A percentile compares a stretch with the other conserved stretches of the same genome.
Conservation (phyloP, 164 flowering plant genomes). For the Annona cherimola region DNA sequence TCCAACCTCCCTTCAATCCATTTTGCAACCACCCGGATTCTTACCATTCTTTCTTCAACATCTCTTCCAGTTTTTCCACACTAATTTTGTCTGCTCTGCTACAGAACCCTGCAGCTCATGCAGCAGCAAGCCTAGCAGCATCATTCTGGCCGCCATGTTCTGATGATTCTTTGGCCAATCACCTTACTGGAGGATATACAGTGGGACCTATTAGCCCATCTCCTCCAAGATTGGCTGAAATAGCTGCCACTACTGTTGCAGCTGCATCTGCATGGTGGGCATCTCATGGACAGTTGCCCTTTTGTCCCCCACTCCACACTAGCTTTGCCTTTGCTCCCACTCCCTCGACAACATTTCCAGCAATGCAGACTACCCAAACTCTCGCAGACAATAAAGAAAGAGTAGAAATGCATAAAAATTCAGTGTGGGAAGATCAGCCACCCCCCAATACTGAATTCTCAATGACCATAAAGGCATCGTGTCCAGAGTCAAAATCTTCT, state of each 20-base stretch:
- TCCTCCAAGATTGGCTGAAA: conserved; percentile 60
- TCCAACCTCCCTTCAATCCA: conserved; percentile 45
- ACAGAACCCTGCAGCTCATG: conserved; percentile 85
- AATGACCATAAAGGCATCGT: conserved; percentile 38
- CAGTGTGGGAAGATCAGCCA: conserved; percentile 30
- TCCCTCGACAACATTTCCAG: conserved; percentile 31
- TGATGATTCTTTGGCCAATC: conserved; percentile 35
- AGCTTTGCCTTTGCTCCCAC: conserved; percentile 43
- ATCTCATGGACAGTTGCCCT: conserved; percentile 72
- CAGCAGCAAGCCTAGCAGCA: conserved; percentile 84
- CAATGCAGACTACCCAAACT: conserved; percentile 29
- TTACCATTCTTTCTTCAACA: conserved; percentile 42
- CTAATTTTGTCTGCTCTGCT: conserved; percentile 56
- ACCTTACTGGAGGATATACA: conserved; percentile 33
- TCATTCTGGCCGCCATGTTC: conserved; percentile 48
- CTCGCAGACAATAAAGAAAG: conserved; percentile 23
- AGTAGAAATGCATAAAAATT: conserved; percentile 14
- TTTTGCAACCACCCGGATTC: conserved; percentile 39
- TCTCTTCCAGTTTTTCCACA: conserved; percentile 56
- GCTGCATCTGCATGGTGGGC: conserved; percentile 99
- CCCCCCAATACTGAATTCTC: conserved; percentile 32
- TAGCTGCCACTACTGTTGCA: conserved; percentile 87
- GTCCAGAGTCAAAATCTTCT: conserved; percentile 42
- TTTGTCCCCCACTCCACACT: conserved; percentile 49
- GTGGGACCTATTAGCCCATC: conserved; percentile 22